Percentiles rank a stretch among this genome's conserved stretches.
Evolutionary conservation across 2,329 filamentous ascomycete genomes (phyloP).

Genomic region (Sarocladium oryzae): DNA sequence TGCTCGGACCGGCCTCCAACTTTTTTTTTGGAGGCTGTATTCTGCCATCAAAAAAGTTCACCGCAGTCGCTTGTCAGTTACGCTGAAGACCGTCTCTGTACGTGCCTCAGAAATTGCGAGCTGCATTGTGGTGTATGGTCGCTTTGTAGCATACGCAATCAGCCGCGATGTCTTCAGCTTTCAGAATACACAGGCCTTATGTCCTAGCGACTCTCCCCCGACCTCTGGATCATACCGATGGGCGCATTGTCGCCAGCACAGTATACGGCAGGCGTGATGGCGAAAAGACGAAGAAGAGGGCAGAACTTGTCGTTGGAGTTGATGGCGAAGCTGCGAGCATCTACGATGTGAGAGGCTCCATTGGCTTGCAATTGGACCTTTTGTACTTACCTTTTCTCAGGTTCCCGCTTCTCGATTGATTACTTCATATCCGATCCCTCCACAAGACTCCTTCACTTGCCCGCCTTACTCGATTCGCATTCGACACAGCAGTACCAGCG

Average conservation of each 20-base stretch:
- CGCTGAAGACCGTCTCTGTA: neutral
- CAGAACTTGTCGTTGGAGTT: conserved; percentile 56
- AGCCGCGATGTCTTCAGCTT: conserved; percentile 48
- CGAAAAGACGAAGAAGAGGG: conserved; percentile 55
- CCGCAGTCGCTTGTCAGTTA: neutral
- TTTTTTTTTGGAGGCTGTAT: conserved; percentile 25
- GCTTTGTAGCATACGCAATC: neutral
- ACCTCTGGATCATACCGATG: conserved; percentile 46
- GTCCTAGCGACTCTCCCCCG: conserved; percentile 53
- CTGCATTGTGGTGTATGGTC: neutral
- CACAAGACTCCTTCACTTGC: conserved; percentile 58
- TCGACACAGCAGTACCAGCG: conserved; percentile 39
- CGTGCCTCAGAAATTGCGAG: neutral
- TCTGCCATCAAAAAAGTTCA: conserved; percentile 8
- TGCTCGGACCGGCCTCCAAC: conserved; percentile 24
- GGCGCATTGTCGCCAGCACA: conserved; percentile 51
- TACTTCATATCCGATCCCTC: conserved; percentile 61
- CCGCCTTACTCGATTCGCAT: conserved; percentile 52
- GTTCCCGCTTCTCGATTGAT: conserved; percentile 54
- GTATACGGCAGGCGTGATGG: conserved; percentile 54
- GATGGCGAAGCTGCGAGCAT: conserved; percentile 61
- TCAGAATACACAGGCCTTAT: conserved; percentile 59
- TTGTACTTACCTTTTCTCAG: conserved; percentile 32
- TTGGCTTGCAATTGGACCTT: neutral
- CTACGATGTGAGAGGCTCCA: conserved; percentile 48